phyloP scores from a whole-genome alignment of 352 stramenopile genomes.

The Phytopythium oedochilum region DNA sequence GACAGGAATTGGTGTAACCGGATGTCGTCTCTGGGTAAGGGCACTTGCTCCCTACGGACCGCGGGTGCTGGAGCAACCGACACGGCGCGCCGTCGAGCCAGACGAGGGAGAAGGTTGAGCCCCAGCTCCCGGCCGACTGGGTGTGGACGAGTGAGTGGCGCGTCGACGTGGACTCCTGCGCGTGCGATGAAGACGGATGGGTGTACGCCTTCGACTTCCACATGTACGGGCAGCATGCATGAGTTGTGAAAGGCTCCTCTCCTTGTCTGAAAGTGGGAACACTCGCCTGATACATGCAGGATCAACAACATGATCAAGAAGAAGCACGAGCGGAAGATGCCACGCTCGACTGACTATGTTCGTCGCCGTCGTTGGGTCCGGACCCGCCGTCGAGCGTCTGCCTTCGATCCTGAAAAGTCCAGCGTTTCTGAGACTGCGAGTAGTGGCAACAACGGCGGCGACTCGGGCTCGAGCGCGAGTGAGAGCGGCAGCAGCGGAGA shows the following conservation, averaged over 20 bases:
- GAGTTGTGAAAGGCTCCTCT: not conserved
- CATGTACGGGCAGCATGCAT: slow-evolving; percentile 21
- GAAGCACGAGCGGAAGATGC: slow-evolving; percentile 40
- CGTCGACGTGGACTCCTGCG: slow-evolving; percentile 40
- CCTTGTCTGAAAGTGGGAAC: not conserved
- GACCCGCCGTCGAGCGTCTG: slow-evolving; percentile 28
- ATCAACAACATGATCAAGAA: slow-evolving; percentile 68
- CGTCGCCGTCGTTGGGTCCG: slow-evolving; percentile 63
- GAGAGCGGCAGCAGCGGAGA: not conserved
- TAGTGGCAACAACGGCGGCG: not conserved
- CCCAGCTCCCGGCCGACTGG: slow-evolving; percentile 62
- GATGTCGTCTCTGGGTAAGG: slow-evolving; percentile 13
- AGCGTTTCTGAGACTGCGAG: not conserved
- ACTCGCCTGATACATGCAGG: slow-evolving; percentile 2
- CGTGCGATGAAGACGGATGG: slow-evolving; percentile 67
- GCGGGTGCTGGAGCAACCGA: slow-evolving; percentile 50
- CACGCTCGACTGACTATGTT: slow-evolving; percentile 64
- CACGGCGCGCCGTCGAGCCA: slow-evolving; percentile 60
- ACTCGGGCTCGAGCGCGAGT: not conserved
- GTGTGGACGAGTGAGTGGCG: slow-evolving; percentile 59
- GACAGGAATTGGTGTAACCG: no score
- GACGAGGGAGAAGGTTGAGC: slow-evolving; percentile 49
- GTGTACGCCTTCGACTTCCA: slow-evolving; percentile 78
- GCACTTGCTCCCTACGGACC: slow-evolving; percentile 63
- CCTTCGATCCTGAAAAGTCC: not conserved